Evolutionary conservation across 495 filamentous ascomycete genomes (phyloP).

Genomic region (Daldinia vernicosa): DNA sequence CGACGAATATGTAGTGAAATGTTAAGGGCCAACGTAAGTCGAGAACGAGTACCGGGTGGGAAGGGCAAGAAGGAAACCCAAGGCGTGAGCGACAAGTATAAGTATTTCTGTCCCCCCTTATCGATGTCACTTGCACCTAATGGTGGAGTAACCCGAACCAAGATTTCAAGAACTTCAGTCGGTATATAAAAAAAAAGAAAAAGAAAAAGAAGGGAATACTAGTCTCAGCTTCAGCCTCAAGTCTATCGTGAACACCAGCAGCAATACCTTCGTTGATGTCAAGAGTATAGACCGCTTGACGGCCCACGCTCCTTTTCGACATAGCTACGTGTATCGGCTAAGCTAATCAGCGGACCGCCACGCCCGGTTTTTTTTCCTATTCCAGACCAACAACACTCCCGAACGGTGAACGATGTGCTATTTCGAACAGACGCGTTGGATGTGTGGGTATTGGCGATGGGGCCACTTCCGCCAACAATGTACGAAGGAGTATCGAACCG

Average conservation of each 20-base stretch:
- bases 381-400: constrained; percentile 13
- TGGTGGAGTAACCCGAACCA: constrained; percentile 31
- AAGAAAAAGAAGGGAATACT: not conserved
- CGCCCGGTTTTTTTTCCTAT: constrained; percentile 1
- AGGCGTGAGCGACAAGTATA: constrained; percentile 40
- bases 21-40: constrained; percentile 41
- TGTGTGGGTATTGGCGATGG: constrained; percentile 95
- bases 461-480: constrained; percentile 93
- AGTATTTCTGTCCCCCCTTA: constrained; percentile 32
- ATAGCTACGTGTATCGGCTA: constrained; percentile 23
- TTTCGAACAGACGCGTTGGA: constrained; percentile 68
- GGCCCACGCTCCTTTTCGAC: constrained; percentile 10
- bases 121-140: constrained; percentile 31
- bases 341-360: constrained; percentile 33
- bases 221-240: constrained; percentile 7
- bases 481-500: constrained; percentile 94
- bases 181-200: not conserved
- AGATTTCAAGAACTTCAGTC: constrained; percentile 15
- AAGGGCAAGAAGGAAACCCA: constrained; percentile 12
- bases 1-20: constrained; percentile 45
- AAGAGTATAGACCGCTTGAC: constrained; percentile 30
- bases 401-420: constrained; percentile 65
- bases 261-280: constrained; percentile 17
- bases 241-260: constrained; percentile 24
- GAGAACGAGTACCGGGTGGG: constrained; percentile 36